Base-by-base conservation (phyloP, 2,329 filamentous ascomycete species). In the Aspergillus novoparasiticus region DNA sequence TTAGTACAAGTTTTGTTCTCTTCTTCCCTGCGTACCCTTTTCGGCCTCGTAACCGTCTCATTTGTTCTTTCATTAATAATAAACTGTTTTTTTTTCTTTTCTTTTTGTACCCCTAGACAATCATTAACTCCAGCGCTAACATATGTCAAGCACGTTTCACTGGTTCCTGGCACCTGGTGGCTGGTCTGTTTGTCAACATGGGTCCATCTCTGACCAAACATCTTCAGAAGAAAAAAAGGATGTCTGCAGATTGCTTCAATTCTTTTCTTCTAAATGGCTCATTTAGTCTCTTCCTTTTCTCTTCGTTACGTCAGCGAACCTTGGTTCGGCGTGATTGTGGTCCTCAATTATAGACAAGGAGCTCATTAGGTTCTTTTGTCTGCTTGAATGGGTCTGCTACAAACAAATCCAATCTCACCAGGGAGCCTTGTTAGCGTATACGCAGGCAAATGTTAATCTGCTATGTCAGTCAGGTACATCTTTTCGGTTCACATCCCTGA, bases 171-270 rank as follows among this genome's bases (percentile, higher is more conserved):
- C 32, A 60, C 59, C 51, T 36, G 55, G 67, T 65, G 67, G 68
- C 62, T 69, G 67, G 69, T 43, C 66, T 60, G 64, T 63, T 65
- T 70, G 45, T 57, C 51, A 68, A 69, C 63, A 34, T 50, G 60
- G 43, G 59, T 45, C 50, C 39, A 53, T 48, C 50, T 54, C 61
- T 45, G 46, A 59, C 60, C 61, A 68, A 65, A 58, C 60, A 64
- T 51, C 57, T 53, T 54, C 39, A 16, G 39, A 48, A 54, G 48
- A 61, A 57, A 41, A 34, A 45, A 50, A 46, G n/a, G n/a, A 57
- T 28, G 28, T 51, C 16, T 53, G 32, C 16, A 59, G 19, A 28
- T 6, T 14, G 32, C 21, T 51, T 51, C 28, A 10, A 11, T 23
- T 51, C 57, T 46, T 28, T 28, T n/a, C 23, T 26, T 26, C 32